phyloP scores from a whole-genome alignment of 2,329 filamentous ascomycete species.

The Apiospora koreana region DNA sequence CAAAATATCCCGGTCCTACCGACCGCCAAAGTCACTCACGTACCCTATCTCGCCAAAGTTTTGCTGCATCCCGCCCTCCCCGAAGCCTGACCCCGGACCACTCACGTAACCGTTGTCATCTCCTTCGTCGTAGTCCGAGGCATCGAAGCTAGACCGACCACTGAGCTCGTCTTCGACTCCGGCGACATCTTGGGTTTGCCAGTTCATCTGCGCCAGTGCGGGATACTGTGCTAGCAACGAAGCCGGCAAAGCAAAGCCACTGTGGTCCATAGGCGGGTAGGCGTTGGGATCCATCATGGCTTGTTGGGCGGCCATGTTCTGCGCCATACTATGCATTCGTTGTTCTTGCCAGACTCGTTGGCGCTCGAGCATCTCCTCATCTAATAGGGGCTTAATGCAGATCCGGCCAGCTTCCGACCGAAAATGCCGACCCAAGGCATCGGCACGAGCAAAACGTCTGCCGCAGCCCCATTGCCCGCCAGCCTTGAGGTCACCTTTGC shows the following conservation, averaged over 20 bases:
- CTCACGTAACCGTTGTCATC: slow-evolving; percentile 71
- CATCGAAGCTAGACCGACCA: slow-evolving; percentile 79
- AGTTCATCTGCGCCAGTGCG: slow-evolving; percentile 86
- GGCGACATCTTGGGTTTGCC: slow-evolving; percentile 67
- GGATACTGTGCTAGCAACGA: slow-evolving; percentile 91
- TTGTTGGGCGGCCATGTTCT: slow-evolving; percentile 57
- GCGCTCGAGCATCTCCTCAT: slow-evolving; percentile 86
- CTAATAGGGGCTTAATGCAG: slow-evolving; percentile 95
- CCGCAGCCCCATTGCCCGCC: slow-evolving; percentile 90
- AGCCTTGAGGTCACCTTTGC: slow-evolving; percentile 84
- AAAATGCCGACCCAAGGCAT: slow-evolving; percentile 93
- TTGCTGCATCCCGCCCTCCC: slow-evolving; percentile 56
- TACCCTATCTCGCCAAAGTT: slow-evolving; percentile 57
- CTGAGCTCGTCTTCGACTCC: slow-evolving; percentile 77
- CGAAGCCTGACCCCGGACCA: slow-evolving; percentile 60
- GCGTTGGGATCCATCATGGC: slow-evolving; percentile 49
- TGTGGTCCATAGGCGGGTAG: slow-evolving; percentile 60
- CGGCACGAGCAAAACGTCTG: slow-evolving; percentile 88
- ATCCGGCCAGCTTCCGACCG: slow-evolving; percentile 92
- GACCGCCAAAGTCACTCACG: slow-evolving; percentile 53
- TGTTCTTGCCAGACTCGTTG: slow-evolving; percentile 76
- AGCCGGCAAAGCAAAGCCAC: slow-evolving; percentile 74
- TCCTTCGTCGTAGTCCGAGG: slow-evolving; percentile 74
- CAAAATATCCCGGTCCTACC: slow-evolving; percentile 24
- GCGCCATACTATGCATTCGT: slow-evolving; percentile 59